Evolutionary conservation across 106 monocot species (phyloP), one percentile per base, ranked within the genome.

Genomic region (Dendrobium officinale): DNA sequence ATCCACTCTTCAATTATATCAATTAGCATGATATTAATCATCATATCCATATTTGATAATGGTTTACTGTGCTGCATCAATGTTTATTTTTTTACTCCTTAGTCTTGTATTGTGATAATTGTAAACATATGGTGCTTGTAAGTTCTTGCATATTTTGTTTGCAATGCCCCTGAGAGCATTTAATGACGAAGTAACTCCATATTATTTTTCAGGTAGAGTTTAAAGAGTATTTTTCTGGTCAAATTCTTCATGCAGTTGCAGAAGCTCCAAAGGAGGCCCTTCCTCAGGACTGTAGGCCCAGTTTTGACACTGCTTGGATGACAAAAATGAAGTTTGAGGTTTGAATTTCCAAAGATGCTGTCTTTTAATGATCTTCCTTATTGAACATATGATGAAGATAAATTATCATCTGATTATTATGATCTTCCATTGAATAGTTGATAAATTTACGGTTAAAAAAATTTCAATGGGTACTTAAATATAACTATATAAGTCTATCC

Each of bases 211-310:
- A 96, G 96, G 96, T 96, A 17, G 96, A 96, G 82, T 96, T 88
- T 68, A 90, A 81, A 82, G 96, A 96, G 75, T 85, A 90, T 81
- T 87, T 93, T 83, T 96, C 96, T 74, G 90, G 96, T 48, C 90
- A 87, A 77, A 75, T 81, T 68, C 87, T 87, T 79, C 85, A 83
- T 81, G 85, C 86, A 15, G 81, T 93, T 29, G 87, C 87, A 78
- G 96, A 96, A 84, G 88, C 88, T 84, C 96, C 96, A 41, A 96
- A 90, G 75, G 90, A 94, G 86, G 93, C 96, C 74, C 92, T 93
- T 85, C 96, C 96, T 73, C 79, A 78, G 79, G 84, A 88, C 58
- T 96, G 96, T 73, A 85, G 96, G 75, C 96, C 96, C 45, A 83
- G 48, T 86, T 96, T 96, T 87, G 86, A 81, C 44, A 80, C 84